phyloP scores from a whole-genome alignment of 176 grass and related monocot genomes.

The Cocos nucifera region DNA sequence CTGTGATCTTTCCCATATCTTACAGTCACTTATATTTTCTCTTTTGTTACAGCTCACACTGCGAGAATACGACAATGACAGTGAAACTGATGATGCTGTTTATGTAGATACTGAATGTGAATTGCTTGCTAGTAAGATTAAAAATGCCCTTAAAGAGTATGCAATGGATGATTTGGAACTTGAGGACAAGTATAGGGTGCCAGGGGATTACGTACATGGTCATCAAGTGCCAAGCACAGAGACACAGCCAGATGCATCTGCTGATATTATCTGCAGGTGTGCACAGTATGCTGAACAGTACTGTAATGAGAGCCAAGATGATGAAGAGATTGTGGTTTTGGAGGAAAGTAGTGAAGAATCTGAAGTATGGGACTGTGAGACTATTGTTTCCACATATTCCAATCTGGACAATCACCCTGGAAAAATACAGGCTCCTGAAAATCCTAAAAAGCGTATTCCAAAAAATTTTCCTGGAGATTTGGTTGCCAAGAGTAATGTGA shows the following conservation, averaged over 20 bases:
- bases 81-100: conserved; percentile 29
- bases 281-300: no score
- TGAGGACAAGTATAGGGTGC: conserved; percentile 42
- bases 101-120: conserved; percentile 30
- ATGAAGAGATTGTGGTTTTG: no score
- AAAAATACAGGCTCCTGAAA: conserved; percentile 55
- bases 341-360: no score
- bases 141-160: conserved; percentile 54
- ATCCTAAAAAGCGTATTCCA: conserved; percentile 40
- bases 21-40: background rate
- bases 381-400: no score
- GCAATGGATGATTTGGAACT: conserved; percentile 35
- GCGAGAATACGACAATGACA: conserved; percentile 61
- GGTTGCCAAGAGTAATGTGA: conserved; percentile 46
- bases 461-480: conserved; percentile 59
- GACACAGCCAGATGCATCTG: conserved; percentile 27
- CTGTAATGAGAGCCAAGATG: no score
- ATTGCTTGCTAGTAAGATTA: conserved; percentile 30
- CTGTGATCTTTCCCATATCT: background rate
- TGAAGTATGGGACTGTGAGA: no score
- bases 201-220: conserved; percentile 12
- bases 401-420: no score
- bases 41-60: conserved; percentile 43
- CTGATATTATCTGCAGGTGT: no score
- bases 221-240: conserved; percentile 32